Conservation (phyloP, 225 moss, liverwort and hornwort species). For the Physcomitrellopsis africana region DNA sequence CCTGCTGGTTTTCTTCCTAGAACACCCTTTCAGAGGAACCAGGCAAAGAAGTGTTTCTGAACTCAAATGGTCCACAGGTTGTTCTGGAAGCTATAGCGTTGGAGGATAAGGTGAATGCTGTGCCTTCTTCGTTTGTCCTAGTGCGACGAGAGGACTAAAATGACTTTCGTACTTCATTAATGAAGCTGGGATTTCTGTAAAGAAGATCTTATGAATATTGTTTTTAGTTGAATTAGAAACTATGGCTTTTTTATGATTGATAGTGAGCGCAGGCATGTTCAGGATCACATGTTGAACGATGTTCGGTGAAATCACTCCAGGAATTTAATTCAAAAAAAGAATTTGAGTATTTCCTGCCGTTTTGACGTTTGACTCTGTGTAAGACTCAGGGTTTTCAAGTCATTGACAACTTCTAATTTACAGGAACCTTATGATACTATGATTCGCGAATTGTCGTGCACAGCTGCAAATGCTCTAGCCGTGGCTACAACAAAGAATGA, state of each 20-base stretch:
- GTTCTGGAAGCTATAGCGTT: constrained; percentile 66
- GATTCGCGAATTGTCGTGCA: constrained; percentile 60
- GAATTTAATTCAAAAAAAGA: too few species aligned
- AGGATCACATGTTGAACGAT: background rate
- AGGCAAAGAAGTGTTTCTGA: constrained; percentile 71
- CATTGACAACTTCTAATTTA: constrained; percentile 20
- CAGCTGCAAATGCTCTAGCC: constrained; percentile 65
- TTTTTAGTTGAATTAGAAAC: background rate
- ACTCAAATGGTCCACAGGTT: constrained; percentile 66
- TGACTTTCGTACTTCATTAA: constrained; percentile 9
- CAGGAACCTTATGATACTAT: constrained; percentile 65
- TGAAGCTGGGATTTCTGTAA: constrained; percentile 4
- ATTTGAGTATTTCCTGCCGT: too few species aligned
- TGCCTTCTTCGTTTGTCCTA: constrained; percentile 16
- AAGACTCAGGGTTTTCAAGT: constrained; percentile 20
- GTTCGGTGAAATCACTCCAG: background rate
- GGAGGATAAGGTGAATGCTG: constrained; percentile 53
- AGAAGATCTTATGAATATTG: constrained; percentile 1
- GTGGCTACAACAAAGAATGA: constrained; percentile 76
- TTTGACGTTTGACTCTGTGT: too few species aligned
- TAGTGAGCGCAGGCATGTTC: constrained; percentile 8
- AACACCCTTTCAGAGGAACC: constrained; percentile 76
- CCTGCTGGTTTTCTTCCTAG: constrained; percentile 58
- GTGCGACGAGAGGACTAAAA: background rate
- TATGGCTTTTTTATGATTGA: constrained; percentile 6